Percentiles rank a stretch among this genome's conserved stretches.
Conservation (phyloP, 768 basidiomycete species). For the Cubamyces sp. region DNA sequence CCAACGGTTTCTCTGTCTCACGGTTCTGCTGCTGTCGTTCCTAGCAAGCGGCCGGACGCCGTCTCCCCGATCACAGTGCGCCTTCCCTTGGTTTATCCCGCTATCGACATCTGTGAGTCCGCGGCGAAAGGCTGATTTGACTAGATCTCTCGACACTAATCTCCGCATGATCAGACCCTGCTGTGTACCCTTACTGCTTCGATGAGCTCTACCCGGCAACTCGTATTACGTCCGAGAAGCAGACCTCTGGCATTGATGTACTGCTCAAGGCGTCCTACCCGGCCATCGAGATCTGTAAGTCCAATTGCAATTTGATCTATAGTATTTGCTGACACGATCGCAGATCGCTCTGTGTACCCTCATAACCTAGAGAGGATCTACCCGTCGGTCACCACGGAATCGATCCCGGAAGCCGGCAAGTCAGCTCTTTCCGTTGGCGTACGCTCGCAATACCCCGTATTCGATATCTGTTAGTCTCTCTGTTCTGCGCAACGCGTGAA, state of each 20-base stretch:
- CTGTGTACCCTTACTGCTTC: constrained; percentile 9
- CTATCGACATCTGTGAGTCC: constrained; percentile 25
- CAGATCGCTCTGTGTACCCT: constrained; percentile 32
- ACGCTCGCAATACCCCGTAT: constrained; percentile 15
- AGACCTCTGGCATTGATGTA: neutral
- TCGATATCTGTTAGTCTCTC: constrained; percentile 19
- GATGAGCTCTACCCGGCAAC: neutral
- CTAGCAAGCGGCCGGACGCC: neutral
- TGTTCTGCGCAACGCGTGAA: neutral
- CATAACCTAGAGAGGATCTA: constrained; percentile 28
- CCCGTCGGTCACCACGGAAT: constrained; percentile 9
- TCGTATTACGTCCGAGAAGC: neutral
- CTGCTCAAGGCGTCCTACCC: constrained; percentile 31
- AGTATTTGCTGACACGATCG: neutral
- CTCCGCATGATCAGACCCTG: constrained; percentile 4
- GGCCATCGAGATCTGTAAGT: constrained; percentile 31
- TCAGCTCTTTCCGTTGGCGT: constrained; percentile 11
- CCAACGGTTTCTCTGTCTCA: constrained; percentile 24
- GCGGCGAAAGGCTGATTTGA: neutral
- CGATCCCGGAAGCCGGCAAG: neutral
- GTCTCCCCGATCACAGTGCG: neutral
- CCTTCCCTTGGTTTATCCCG: constrained; percentile 16
- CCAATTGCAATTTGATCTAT: neutral
- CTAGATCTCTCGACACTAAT: too few species aligned
- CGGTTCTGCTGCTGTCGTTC: neutral